Base-by-base conservation (phyloP, 2,329 filamentous ascomycete genomes). In the Pseudocercospora crystallina region DNA sequence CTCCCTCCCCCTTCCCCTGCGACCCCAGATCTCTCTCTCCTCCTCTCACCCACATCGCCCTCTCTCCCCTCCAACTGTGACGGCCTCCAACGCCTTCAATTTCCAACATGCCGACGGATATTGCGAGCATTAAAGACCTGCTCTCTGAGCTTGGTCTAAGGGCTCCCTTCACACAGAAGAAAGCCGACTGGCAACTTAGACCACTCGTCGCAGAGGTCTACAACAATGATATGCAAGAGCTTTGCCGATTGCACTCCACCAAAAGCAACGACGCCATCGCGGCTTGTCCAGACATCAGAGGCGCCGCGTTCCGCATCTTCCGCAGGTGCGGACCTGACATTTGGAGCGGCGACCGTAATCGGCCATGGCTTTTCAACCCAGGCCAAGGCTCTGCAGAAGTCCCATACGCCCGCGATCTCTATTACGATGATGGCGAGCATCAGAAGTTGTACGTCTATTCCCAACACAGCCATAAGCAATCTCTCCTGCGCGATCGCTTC, bases 261-360 rank as follows among this genome's bases (percentile, higher is more conserved):
- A 49, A 49, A 29, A 34, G 14, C 11, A 49, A 42, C 30, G 46
- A 49, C 12, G 38, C 20, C 5, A 49, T 49, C 8, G 35, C 42
- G 1, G 14, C 31, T 4, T 41, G 32, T 12, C 20, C 35, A 12
- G 29, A 30, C 13, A 44, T 37, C 8, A 31, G 38, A 3, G 17
- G 38, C 10, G 47, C 47, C 7, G 39, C 38, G 13, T 17, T 33
- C n/a, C 13, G 17, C 5, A 14, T 43, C 12, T 33, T 41, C 8
- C 29, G 17, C 11, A 32, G 43, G 31, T 36, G 43, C 38, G 46
- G 46, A 30, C 46, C 46, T 10, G 14, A 7, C 11, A 49, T 43
- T 7, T 49, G 46, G 46, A 49, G 15, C 31, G 20, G 29, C 11
- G 8, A 30, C 5, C 12, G 37, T 14, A n/a, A 35, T n/a, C 39